Evolutionary conservation across 352 stramenopile genomes (phyloP), one percentile per base, ranked within the genome.

Genomic region (Phytopythium aichiense): DNA sequence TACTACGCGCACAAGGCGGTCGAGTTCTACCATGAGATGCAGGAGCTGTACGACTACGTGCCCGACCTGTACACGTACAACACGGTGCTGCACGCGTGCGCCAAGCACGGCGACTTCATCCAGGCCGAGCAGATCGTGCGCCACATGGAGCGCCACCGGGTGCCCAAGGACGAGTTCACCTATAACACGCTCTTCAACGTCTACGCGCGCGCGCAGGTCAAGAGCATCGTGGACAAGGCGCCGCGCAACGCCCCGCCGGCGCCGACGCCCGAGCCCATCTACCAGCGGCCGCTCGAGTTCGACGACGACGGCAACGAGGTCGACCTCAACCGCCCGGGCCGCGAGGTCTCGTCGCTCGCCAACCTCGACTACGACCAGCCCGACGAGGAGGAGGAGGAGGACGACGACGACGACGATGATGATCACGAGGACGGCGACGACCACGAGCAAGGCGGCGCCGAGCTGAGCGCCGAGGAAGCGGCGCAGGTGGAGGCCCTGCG

Each of bases 21-120:
- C 31, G 84, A 94, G 46, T 92, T 94, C 46, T 94, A 92, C 74
- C 71, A 92, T 56, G 84, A 94, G 54, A 92, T 94, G 84, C 84
- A 94, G 63, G 84, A 94, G 60, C 63, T 92, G 61, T 94, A 94
- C 68, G 84, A 94, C 66, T 90, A 91, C 69, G 65, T 80, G 28
- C 84, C 84, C 45, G 81, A 91, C 64, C 60, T 81, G 66, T 82
- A 85, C 62, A 88, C 82, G 58, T 94, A 94, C 76, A 81, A 81
- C 62, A 91, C 83, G 48, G 80, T 94, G 64, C 65, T 94, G 35
- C 78, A 88, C 61, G 81, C 84, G 7, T 91, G 82, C 49, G 82
- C 82, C 35, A 91, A 90, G 71, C 75, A 92, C 23, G 84, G 84
- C 22, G 84, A 94, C 57, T 79, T 84, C 23, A 71, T 91, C 51